Evolutionary conservation across 805 yeast species (phyloP), one percentile per base, ranked within the genome.

Genomic region (Schwanniomyces yamadae): DNA sequence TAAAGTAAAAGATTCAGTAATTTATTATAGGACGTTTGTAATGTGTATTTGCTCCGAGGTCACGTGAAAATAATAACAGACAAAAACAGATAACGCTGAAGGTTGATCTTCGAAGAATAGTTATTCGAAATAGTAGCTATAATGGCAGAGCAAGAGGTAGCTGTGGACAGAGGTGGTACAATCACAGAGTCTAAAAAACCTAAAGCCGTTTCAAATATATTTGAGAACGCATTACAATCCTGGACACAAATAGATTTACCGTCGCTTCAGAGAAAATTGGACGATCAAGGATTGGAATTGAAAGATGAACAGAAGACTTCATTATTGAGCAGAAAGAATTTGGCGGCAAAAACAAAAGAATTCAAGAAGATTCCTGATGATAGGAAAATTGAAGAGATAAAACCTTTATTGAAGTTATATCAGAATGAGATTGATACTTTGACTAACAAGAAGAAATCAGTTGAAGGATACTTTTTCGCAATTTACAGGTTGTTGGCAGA

Each of bases 341-440:
- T 91, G 33, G 95, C 98, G 0, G 61, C 81, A 3, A 79, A 78
- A 54, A 93, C 99, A n/a, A 91, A 91, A 51, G 80, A 73, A 30
- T 93, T 91, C 63, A 80, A 81, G 55, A 87, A 83, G 53, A 64
- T 88, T 18, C 68, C 72, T 1, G 85, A 82, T 36, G 77, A 71
- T 10, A 82, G 76, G 34, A 90, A 88, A 57, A 63, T 89, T 31
- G 65, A 55, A 1, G 82, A 81, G 51, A 57, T 84, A 54, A 83
- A 84, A 42, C 61, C 71, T n/a, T 67, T 91, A 23, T 70, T 91
- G 42, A 80, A 79, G 50, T 69, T 78, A 28, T 91, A 93, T 54
- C 99, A 91, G 59, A 77, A 80, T 38, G 97, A 89, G 54, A 85
- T 91, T 50, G 99, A 91, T 56, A 66, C 71, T 27, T 66, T 91